Base-by-base conservation (phyloP, 2,329 filamentous ascomycete species). In the Endoconidiophora polonica region DNA sequence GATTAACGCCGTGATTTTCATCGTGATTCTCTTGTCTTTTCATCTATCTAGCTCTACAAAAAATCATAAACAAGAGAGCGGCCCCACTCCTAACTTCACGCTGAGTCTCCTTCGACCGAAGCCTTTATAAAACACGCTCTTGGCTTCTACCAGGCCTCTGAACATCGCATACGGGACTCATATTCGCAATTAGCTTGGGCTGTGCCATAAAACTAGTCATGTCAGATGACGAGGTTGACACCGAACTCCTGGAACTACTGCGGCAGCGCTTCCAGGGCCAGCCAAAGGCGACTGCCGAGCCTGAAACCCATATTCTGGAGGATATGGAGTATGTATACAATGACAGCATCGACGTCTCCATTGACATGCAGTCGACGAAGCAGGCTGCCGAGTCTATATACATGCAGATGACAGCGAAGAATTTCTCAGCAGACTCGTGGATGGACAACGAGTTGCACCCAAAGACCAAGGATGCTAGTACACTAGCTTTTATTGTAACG, bases 151-250 rank as follows among this genome's bases (percentile, higher is more conserved):
- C 7, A 10, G 26, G 26, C 26, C 6, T 33, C 26, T 29, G 26
- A 29, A 29, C 26, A 10, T 18, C 26, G 26, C 26, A 29, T 29
- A 29, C 26, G 10, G 26, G 26, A 29, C 10, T 7, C 26, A 29
- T 29, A 6, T 29, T 6, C 26, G 6, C 3, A 29, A 10, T 10
- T 7, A 33, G 26, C 26, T 33, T 10, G 7, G 26, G 12, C 12
- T 5, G 12, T 45, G 12, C 14, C 43, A 7, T 16, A n/a, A 4
- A 44, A 23, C 23, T 45, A 54, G 68, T 45, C 58, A 93, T 93
- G 84, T 93, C 86, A 44, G 87, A 95, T 68, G 86, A 94, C 64
- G 90, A 94, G 64, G 81, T 82, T 44, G 90, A 95, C 61, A 81
- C 76, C 39, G 88, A 95, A 65, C 78, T 96, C 43, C 72, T 95